Evolutionary conservation across 176 grass and related monocot genomes (phyloP), one percentile per base, ranked within the genome.

Genomic region (Triticum dicoccoides): DNA sequence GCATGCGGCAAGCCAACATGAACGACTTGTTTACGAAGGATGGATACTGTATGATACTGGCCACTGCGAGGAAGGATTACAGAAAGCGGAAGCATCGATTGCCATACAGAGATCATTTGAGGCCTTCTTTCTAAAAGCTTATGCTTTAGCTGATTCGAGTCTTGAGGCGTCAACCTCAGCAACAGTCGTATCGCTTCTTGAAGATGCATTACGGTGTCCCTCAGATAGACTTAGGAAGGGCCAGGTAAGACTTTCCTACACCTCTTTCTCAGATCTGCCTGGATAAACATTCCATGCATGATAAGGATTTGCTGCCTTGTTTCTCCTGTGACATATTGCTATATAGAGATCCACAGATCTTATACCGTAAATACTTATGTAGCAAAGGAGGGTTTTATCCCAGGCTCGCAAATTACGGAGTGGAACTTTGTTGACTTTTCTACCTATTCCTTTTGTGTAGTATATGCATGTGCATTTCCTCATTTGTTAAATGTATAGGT

Each of bases 11-110:
- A 76, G 73, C 73, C 73, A 76, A 1, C 73, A 76, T 76, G 73
- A 76, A 76, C 73, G 44, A 0, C 73, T 76, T 76, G 73, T 76
- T 76, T 76, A 76, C 3, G 73, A 76, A 76, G 73, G 73, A 15
- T 76, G 73, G 73, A 76, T 76, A 76, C 11, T 76, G 73, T 76
- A 76, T 76, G 73, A 76, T 51, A 76, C 73, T 76, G 73, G 73
- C 73, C 73, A 76, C 44, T 76, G 73, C 24, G 73, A 76, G 73
- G 73, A 76, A 76, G 73, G 73, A 51, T 51, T 76, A 24, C 73
- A 76, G 44, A 76, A 76, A 76, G 73, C 73, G 24, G 73, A 76
- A 76, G 73, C 73, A 30, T 76, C 73, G 0, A 76, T 76, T 51
- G 73, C 44, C 14, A 76, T 76, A 76, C 73, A 76, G 24, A 51